Base-by-base conservation (phyloP, 73 alveolate genomes). In the Paramecium caudatum region DNA sequence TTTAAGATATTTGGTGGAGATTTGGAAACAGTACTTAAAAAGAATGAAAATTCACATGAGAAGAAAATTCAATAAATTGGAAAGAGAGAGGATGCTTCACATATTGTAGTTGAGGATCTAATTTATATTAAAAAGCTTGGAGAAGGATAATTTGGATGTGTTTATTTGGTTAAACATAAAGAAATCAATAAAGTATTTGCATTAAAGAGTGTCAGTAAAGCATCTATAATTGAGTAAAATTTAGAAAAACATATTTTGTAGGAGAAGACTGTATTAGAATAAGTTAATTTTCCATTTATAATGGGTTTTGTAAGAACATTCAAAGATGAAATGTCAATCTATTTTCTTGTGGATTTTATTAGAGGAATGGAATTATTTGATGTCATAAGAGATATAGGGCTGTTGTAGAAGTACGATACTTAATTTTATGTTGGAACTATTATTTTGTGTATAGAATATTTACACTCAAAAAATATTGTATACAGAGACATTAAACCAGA, bases 401-500 rank as follows among this genome's bases (percentile, higher is more conserved):
- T 95, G 16, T 84, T 95, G 33, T 81, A 81, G 36, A 95, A 85
- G 19, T 13, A 5, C 17, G 93, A 93, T 25, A 91, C 98, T 48
- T 91, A 94, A 91, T 95, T 95, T 81, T 95, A 95, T 61, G 61
- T 90, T 61, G 93, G 91, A 27, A 82, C 95, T 17, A 47, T 95
- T 48, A 47, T 95, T 32, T 82, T 95, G 13, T 91, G 95, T 48
- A 63, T 95, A 45, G 95, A 95, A 84, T 93, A 95, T 93, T 82
- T 95, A 50, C 97, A 95, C 88, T 94, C 94, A 48, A 90, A 94
- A 12, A 86, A 91, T 84, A 50, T 93, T 41, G 50, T 95, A 63
- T 94, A 90, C 78, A 82, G 98, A 80, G 98, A 95, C 88, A 50
- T 95, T 27, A 93, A 94, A 46, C 98, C 98, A 32, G 98, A 95